Base-by-base conservation (phyloP, 371 early-diverging fungal genomes). In the Blakeslea trispora region DNA sequence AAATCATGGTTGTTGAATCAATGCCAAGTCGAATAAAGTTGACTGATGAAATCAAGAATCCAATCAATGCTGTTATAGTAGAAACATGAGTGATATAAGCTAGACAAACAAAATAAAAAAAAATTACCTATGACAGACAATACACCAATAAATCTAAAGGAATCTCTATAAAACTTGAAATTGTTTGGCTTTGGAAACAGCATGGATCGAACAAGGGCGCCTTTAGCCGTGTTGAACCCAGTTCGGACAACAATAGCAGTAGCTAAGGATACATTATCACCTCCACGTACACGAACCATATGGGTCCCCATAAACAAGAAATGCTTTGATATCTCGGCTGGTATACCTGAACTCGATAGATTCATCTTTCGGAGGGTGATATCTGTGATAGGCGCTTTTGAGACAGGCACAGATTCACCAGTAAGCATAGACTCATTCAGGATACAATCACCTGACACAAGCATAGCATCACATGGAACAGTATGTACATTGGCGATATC, bases 361-460 rank as follows among this genome's bases (percentile, higher is more conserved):
- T 93, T 92, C 73, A 93, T 67, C 19, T 81, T 81, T 31, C 77
- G 77, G 44, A 96, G 64, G 15, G 87, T 85, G 28, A 66, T 69
- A 24, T 92, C 90, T 0, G 85, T 83, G 17, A 89, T 76, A 0
- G 93, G 89, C 3, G 74, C 75, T 68, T 96, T 97, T 11, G 92
- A 91, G 13, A 88, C 86, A 23, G 88, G 88, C 1, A 88, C 81
- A 0, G 85, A 84, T 63, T 82, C 84, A 47, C 99, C 99, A 3
- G 99, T 99, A 22, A 99, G 84, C 97, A 99, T 98, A 59, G 91
- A 90, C 73, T 99, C 99, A 72, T 99, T 98, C 45, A 97, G 88
- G 55, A 99, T 95, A 64, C 97, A 97, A 63, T 96, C 97, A 15
- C 99, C 99, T 19, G 90, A 81, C n/a, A 99, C 72, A 19, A 99